phyloP scores from a whole-genome alignment of 2,329 filamentous ascomycete species.

The Davidsoniella neocaledoniae region DNA sequence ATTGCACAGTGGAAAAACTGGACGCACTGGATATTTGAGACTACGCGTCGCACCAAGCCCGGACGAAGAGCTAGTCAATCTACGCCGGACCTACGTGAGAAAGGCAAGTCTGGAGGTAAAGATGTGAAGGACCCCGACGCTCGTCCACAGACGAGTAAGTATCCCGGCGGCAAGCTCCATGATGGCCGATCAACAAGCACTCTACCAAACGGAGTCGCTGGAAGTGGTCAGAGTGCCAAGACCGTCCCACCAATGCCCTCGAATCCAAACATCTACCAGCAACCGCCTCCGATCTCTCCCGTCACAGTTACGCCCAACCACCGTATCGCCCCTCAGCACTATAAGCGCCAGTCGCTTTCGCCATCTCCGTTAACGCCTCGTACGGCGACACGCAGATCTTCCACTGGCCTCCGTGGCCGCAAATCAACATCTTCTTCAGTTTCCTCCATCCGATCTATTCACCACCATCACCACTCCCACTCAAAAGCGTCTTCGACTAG shows the following conservation, averaged over 20 bases:
- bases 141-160: conserved; percentile 42
- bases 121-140: conserved; percentile 33
- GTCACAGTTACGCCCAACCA: conserved; percentile 5
- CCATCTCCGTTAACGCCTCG: conserved; percentile 79
- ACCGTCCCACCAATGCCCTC: conserved; percentile 12
- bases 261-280: conserved; percentile 5
- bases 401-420: conserved; percentile 66
- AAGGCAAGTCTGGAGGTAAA: conserved; percentile 23
- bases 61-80: conserved; percentile 38
- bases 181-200: conserved; percentile 22
- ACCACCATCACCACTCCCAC: conserved; percentile 70
- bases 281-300: conserved; percentile 7
- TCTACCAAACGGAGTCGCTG: conserved; percentile 33
- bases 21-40: conserved; percentile 47
- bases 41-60: conserved; percentile 33
- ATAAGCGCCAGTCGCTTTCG: conserved; percentile 65
- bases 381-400: conserved; percentile 68
- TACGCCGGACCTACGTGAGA: conserved; percentile 39
- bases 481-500: conserved; percentile 92
- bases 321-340: conserved; percentile 17
- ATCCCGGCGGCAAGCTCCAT: conserved; percentile 11
- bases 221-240: conserved; percentile 31
- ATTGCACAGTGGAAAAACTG: conserved; percentile 46
- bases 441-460: conserved; percentile 81
- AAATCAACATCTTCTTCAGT: conserved; percentile 95